Conservation (phyloP, 2,329 filamentous ascomycete genomes). For the Colletotrichum cordylinicola region DNA sequence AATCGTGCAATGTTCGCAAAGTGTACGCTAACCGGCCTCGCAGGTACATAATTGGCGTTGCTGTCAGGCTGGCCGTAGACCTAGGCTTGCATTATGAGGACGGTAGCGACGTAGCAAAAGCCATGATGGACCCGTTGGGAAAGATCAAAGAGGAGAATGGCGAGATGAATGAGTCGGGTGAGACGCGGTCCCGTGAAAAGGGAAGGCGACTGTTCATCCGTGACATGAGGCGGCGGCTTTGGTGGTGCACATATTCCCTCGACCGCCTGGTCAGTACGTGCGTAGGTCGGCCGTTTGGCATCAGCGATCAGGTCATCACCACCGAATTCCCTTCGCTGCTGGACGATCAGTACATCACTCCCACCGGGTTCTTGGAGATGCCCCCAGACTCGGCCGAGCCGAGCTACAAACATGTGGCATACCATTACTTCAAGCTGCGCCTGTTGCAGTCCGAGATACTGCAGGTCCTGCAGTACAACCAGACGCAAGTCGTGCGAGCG, state of each 20-base stretch:
- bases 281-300: constrained; percentile 90
- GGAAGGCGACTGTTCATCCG: constrained; percentile 82
- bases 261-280: constrained; percentile 95
- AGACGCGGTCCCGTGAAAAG: constrained; percentile 49
- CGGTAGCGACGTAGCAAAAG: constrained; percentile 67
- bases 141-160: constrained; percentile 36
- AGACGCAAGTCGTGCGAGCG: constrained; percentile 78
- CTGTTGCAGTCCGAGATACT: constrained; percentile 93
- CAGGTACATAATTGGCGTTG: constrained; percentile 91
- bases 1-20: neutral
- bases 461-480: constrained; percentile 91
- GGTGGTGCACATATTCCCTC: constrained; percentile 97
- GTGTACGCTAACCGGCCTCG: neutral
- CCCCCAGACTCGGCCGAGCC: constrained; percentile 62
- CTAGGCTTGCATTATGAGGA: constrained; percentile 94
- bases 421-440: constrained; percentile 90
- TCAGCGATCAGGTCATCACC: constrained; percentile 95
- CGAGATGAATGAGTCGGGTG: constrained; percentile 23
- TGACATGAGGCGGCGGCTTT: constrained; percentile 84
- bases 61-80: constrained; percentile 88
- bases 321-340: constrained; percentile 91
- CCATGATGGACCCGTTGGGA: constrained; percentile 48
- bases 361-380: constrained; percentile 72
- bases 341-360: constrained; percentile 88
- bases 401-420: constrained; percentile 88